phyloP scores from a whole-genome alignment of 2,329 filamentous ascomycete genomes.

The Nigrospora osmanthi region DNA sequence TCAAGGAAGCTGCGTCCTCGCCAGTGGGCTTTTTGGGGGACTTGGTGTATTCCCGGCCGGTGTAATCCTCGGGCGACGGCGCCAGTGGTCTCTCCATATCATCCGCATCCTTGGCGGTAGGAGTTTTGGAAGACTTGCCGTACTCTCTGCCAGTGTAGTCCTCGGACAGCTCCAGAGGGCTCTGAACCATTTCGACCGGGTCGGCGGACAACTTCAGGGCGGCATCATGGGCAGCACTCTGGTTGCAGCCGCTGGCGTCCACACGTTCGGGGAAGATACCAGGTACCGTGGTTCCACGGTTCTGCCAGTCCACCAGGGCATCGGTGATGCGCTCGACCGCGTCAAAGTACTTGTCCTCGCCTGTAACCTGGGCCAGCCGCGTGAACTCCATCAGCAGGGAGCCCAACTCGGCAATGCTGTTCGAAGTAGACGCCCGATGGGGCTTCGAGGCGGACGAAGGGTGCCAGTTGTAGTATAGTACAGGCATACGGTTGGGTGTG shows the following conservation, averaged over 20 bases:
- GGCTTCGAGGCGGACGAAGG: conserved; percentile 56
- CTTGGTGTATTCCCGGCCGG: conserved; percentile 1
- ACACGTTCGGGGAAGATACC: conserved; percentile 75
- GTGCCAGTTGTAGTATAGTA: conserved; percentile 73
- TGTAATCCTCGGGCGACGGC: background rate
- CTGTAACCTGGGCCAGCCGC: conserved; percentile 76
- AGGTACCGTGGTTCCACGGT: conserved; percentile 57
- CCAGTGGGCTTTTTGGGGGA: background rate
- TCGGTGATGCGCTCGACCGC: conserved; percentile 80
- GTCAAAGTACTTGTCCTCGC: conserved; percentile 79
- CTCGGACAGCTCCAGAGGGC: background rate
- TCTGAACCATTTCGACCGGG: background rate
- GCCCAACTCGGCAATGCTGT: conserved; percentile 61
- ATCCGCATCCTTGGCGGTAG: background rate
- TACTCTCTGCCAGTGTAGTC: conserved; percentile 2
- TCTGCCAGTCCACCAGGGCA: conserved; percentile 68
- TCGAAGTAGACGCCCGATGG: conserved; percentile 49
- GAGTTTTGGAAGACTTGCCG: background rate
- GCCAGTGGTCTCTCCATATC: too few relatives aligned
- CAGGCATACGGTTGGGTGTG: conserved; percentile 89
- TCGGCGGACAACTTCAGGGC: conserved; percentile 9
- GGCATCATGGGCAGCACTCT: conserved; percentile 33
- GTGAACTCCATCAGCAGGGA: conserved; percentile 86
- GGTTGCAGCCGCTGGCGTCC: conserved; percentile 74
- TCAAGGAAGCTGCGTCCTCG: too few relatives aligned